Evolutionary conservation across 345 rosid genomes (phyloP).

Genomic region (Murraya paniculata): DNA sequence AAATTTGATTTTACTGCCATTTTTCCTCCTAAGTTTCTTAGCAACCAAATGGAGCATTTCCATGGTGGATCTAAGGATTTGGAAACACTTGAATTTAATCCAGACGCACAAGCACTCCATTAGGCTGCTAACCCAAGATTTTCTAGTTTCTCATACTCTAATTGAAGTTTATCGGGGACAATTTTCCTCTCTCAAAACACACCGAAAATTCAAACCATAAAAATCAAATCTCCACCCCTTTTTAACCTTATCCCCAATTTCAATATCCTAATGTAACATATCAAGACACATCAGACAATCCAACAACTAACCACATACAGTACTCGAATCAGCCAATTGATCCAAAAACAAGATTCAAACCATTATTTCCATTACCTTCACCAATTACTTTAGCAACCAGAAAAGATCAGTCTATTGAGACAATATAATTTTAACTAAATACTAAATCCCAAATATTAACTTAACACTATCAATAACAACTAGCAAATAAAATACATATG

Average conservation of each 20-base stretch:
- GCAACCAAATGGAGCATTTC: slow-evolving; percentile 5
- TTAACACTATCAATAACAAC: not conserved
- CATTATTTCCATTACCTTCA: not conserved
- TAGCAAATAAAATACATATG: not conserved
- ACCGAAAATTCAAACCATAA: not conserved
- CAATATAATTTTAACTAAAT: not conserved
- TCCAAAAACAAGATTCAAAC: not conserved
- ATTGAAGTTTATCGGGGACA: not conserved
- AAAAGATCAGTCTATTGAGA: not conserved
- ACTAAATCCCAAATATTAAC: not conserved
- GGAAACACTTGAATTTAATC: not conserved
- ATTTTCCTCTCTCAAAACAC: not conserved
- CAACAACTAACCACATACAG: not conserved
- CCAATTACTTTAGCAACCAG: slow-evolving; percentile 8
- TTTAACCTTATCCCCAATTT: not conserved
- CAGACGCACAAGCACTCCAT: not conserved
- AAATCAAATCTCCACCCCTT: not conserved
- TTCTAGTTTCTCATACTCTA: not conserved
- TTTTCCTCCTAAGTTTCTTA: slow-evolving; percentile 1
- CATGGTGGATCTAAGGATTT: not conserved
- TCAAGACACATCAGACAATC: not conserved
- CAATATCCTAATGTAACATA: not conserved
- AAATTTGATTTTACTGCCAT: not conserved
- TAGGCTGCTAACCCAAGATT: not conserved
- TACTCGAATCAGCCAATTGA: not conserved